Evolutionary conservation across 2,329 filamentous ascomycete species (phyloP), one percentile per base, ranked within the genome.

Genomic region (Sarocladiaceae sp.): DNA sequence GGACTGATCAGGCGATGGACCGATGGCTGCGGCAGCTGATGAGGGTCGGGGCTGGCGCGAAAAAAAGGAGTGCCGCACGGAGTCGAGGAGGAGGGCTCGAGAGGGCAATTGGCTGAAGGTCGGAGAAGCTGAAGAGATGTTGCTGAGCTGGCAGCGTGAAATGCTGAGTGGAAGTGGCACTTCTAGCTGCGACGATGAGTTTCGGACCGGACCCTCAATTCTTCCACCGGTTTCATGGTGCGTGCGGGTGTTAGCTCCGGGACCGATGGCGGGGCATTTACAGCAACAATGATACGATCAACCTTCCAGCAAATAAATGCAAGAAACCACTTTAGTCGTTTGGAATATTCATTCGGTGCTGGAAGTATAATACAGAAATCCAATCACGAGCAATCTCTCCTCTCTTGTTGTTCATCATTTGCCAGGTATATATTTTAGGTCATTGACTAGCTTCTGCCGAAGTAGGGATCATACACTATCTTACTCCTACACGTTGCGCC

Each of bases 121-220:
- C 28, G n/a, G 26, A 11, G 26, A 33, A 42, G 26, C 10, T 48
- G 25, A 23, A 33, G 28, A 15, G n/a, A 17, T 48, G n/a, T 20
- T 11, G 4, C 10, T 4, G 17, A 31, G 26, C n/a, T 20, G 26
- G 13, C 6, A 31, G 26, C 26, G 15, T 48, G 6, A 17, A n/a
- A 17, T 18, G 28, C 11, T 33, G 44, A n/a, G n/a, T n/a, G 25
- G 17, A 48, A 20, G 26, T 20, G 28, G 44, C 26, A 48, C 7
- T 48, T 48, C 40, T 20, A 33, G 44, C 6, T 31, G 25, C 44
- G 25, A 48, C 44, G 44, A 18, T 33, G 44, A 48, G 44, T 48
- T 48, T 48, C 44, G 44, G 25, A 31, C 26, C 44, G 44, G 44
- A 26, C 44, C 44, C 44, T 29, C 44, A 48, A 18, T 48, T 48